A percentile compares a stretch with the other conserved stretches of the same genome.
Conservation (phyloP, 2,329 filamentous ascomycete genomes). For the Aspergillus chevalieri region DNA sequence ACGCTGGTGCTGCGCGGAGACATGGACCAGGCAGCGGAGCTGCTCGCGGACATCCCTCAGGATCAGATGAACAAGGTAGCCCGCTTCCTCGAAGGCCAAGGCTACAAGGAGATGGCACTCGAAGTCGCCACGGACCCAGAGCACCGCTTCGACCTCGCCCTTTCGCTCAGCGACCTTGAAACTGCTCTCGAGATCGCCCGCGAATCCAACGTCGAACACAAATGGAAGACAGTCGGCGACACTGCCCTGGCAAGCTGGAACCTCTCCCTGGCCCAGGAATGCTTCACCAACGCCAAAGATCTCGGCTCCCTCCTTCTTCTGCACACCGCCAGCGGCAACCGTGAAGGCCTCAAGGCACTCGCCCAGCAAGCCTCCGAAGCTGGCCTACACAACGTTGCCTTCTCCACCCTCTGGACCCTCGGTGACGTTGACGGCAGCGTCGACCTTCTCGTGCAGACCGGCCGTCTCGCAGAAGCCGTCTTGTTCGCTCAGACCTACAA, state of each 20-base stretch:
- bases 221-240: constrained; percentile 97
- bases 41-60: constrained; percentile 76
- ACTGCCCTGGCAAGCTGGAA: constrained; percentile 84
- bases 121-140: constrained; percentile 92
- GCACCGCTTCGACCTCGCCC: constrained; percentile 90
- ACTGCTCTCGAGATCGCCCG: constrained; percentile 80
- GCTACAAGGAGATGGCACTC: constrained; percentile 90
- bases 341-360: constrained; percentile 65
- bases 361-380: constrained; percentile 68
- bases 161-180: constrained; percentile 74
- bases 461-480: constrained; percentile 75
- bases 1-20: constrained; percentile 90
- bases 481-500: constrained; percentile 95
- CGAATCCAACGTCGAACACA: constrained; percentile 82
- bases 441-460: constrained; percentile 70
- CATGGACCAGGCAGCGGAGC: constrained; percentile 81
- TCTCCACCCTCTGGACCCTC: constrained; percentile 81
- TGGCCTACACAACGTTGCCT: constrained; percentile 85
- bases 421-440: constrained; percentile 77
- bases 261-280: constrained; percentile 80
- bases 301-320: constrained; percentile 81
- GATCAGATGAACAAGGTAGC: constrained; percentile 98
- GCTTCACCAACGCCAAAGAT: constrained; percentile 86
- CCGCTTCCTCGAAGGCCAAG: constrained; percentile 92
- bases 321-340: constrained; percentile 78